Base-by-base conservation (phyloP, 352 stramenopile species). In the Phytopythium helicoides region DNA sequence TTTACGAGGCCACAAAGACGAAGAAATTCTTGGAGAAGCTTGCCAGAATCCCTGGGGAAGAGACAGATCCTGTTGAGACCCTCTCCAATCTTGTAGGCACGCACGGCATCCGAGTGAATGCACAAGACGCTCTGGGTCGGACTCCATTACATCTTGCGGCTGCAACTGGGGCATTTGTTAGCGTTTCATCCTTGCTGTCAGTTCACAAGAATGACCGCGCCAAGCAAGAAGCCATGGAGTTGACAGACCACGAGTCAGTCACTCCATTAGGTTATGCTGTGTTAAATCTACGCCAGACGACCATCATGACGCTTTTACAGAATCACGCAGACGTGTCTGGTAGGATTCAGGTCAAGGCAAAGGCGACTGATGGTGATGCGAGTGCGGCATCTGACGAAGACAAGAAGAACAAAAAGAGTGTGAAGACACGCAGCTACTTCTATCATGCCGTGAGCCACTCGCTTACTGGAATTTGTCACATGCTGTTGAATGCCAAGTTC, bases 121-220 rank as follows among this genome's bases (percentile, higher is more conserved):
- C 37, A 4, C 54, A 74, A 45, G 83, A 93, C 28, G 41, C 59
- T 0, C 54, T 91, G 1, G 80, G 80, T 1, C 72, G 83, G 6
- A 85, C 78, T 2, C 62, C 76, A 3, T 42, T 93, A 26, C 80
- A 93, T 52, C 51, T 91, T 10, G 76, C 75, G 23, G 80, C 78
- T n/a, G 80, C 76, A 1, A 93, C 76, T 2, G 80, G 83, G 11
- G 83, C 83, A 0, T 87, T 93, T 46, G 79, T 93, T 14, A 89
- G 80, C 31, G 75, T 73, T 0, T 89, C 81, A 6, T 75, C 73
- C n/a, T 62, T 92, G 25, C 60, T 92, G 10, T 58, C 71, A 4
- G 54, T 66, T 0, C 59, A 58, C 3, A 36, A 66, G 7, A 67
- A 55, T 5, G 36, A 58, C 1, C 46, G 36, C 0, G 48, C 66